Conservation (phyloP, 2,329 filamentous ascomycete genomes). For the Pseudogymnoascus destructans region DNA sequence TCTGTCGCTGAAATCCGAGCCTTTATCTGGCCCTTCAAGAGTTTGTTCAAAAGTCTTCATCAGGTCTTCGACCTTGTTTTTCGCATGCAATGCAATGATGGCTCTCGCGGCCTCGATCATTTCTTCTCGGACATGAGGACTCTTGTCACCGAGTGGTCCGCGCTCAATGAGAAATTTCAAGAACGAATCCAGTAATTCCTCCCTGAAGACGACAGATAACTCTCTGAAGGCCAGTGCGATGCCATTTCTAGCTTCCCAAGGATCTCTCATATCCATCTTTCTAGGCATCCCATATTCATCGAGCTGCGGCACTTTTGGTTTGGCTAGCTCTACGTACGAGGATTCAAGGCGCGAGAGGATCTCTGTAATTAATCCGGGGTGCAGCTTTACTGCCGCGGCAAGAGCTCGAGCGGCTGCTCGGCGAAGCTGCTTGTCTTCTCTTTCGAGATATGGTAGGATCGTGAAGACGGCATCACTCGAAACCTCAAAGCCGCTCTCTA, state of each 20-base stretch:
- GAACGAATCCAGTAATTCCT: slow-evolving; percentile 59
- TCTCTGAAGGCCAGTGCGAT: slow-evolving; percentile 80
- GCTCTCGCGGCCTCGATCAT: slow-evolving; percentile 85
- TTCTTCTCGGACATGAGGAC: slow-evolving; percentile 62
- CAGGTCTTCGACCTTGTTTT: slow-evolving; percentile 68
- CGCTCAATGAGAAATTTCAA: slow-evolving; percentile 74
- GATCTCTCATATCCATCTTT: slow-evolving; percentile 76
- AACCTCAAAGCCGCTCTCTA: slow-evolving; percentile 72
- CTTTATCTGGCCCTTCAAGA: slow-evolving; percentile 73
- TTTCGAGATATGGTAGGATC: slow-evolving; percentile 68
- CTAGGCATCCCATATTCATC: slow-evolving; percentile 92
- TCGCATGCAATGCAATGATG: slow-evolving; percentile 70
- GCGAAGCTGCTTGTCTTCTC: slow-evolving; percentile 67
- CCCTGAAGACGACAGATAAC: slow-evolving; percentile 57
- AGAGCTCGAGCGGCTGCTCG: slow-evolving; percentile 72
- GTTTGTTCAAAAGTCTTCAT: slow-evolving; percentile 88
- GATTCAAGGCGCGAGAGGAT: slow-evolving; percentile 54
- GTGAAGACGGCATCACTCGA: slow-evolving; percentile 49
- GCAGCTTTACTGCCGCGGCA: slow-evolving; percentile 54
- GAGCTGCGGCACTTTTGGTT: slow-evolving; percentile 68
- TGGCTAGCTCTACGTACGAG: slow-evolving; percentile 66
- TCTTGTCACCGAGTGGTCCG: slow-evolving; percentile 77
- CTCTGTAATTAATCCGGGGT: slow-evolving; percentile 45
- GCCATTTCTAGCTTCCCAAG: slow-evolving; percentile 84
- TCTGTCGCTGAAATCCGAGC: slow-evolving; percentile 68